Conservation (phyloP, 2,329 filamentous ascomycete species). For the Fonsecaea nubica region DNA sequence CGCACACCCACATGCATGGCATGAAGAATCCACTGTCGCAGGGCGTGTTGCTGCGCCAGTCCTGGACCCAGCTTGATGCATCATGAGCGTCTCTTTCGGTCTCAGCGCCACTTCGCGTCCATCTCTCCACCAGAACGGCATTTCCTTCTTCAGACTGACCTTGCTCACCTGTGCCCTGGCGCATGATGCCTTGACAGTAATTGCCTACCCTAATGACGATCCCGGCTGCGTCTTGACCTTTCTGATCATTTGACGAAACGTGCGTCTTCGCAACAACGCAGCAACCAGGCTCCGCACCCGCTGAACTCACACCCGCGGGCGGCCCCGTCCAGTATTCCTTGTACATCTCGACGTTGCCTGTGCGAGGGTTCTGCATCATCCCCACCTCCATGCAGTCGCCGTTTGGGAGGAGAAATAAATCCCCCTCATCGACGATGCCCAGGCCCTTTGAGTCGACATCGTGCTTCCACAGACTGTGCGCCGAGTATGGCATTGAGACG, state of each 20-base stretch:
- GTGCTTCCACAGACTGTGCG: constrained; percentile 37
- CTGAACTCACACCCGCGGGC: neutral
- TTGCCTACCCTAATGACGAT: constrained; percentile 34
- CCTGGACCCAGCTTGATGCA: constrained; percentile 23
- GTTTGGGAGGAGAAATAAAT: constrained; percentile 39
- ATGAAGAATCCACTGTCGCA: constrained; percentile 12
- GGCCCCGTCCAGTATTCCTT: constrained; percentile 40
- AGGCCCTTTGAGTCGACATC: constrained; percentile 37
- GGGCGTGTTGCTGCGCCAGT: constrained; percentile 31
- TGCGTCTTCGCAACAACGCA: constrained; percentile 32
- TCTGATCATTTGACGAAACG: neutral
- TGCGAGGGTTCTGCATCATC: constrained; percentile 36
- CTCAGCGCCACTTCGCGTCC: constrained; percentile 17
- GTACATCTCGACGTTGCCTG: constrained; percentile 36
- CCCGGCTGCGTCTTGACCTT: neutral
- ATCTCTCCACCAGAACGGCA: constrained; percentile 31
- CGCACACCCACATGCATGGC: constrained; percentile 30
- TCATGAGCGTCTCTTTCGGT: neutral
- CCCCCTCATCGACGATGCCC: constrained; percentile 38
- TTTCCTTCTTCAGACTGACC: neutral
- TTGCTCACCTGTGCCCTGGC: constrained; percentile 11
- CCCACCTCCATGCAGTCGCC: constrained; percentile 40
- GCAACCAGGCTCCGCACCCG: constrained; percentile 53
- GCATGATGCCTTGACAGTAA: constrained; percentile 37
- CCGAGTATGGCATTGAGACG: constrained; percentile 32